Evolutionary conservation across 2,329 filamentous ascomycete species (phyloP), one percentile per base, ranked within the genome.

Genomic region (Thyridium curvatum): DNA sequence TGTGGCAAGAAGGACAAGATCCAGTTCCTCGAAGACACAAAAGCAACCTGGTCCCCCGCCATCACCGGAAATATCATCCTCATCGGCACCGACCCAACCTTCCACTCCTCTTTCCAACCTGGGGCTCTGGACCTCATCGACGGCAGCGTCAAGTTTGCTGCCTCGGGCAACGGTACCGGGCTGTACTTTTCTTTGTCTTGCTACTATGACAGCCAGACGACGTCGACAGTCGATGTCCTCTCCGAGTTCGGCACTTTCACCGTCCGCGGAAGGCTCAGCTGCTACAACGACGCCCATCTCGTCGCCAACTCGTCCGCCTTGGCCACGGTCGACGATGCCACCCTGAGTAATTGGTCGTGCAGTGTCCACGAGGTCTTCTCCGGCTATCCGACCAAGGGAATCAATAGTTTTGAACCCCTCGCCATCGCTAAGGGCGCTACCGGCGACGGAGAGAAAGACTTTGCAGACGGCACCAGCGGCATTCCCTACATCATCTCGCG

Each of bases 401-500:
- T 53, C 13, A 50, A 51, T 32, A 57, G 55, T 1, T 68, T 68
- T 46, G 54, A 57, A 35, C 56, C 64, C 4, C 51, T 67, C 18
- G 64, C 62, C 31, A 62, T 67, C 31, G 60, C 64, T 4, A 45
- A 59, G 29, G 58, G 60, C 39, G 54, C 58, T 32, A 55, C 57
- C 2, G 57, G 56, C 7, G 46, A 45, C 2, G 62, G 62, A 4
- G 45, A 59, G 12, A 53, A 50, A 36, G 49, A 48, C 3, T 66
- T 65, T 41, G 53, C 53, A 13, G 62, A 65, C 31, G 53, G 53
- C 9, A 58, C 54, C 12, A 50, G 45, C 8, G 64, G 64, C 17
- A 52, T 67, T 13, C 64, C 64, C 26, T 68, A 66, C 41, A 64
- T 68, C 40, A 54, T 67, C 34, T 60, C 62, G 16, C 61, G 62